Evolutionary conservation across 495 filamentous ascomycete genomes (phyloP).

Genomic region (Articulospora tetracladia): DNA sequence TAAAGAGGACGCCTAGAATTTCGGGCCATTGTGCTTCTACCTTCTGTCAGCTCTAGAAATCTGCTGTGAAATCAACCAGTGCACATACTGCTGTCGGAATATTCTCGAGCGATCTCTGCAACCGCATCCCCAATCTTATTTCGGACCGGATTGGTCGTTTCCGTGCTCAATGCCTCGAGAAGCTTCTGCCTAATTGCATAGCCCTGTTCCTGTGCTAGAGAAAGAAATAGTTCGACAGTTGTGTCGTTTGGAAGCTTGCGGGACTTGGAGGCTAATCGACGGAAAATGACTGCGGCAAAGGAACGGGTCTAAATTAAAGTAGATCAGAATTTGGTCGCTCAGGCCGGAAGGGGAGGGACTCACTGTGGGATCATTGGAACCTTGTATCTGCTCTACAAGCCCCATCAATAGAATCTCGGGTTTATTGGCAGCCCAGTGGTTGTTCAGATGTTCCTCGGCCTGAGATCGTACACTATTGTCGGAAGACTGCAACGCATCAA

Average conservation of each 20-base stretch:
- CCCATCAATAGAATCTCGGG: slow-evolving; percentile 91
- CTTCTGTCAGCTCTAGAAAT: slow-evolving; percentile 2
- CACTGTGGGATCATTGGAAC: slow-evolving; percentile 64
- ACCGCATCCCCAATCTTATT: slow-evolving; percentile 97
- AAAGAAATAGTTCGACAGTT: slow-evolving; percentile 77
- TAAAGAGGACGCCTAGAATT: slow-evolving; percentile 78
- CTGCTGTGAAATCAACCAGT: background rate
- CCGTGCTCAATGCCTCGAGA: slow-evolving; percentile 67
- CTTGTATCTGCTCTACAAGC: slow-evolving; percentile 84
- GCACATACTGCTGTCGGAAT: slow-evolving; percentile 80
- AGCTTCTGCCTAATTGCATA: slow-evolving; percentile 76
- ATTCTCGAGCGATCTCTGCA: slow-evolving; percentile 91
- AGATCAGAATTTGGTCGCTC: background rate
- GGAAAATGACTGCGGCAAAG: slow-evolving; percentile 91
- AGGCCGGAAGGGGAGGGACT: slow-evolving; percentile 26
- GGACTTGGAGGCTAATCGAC: slow-evolving; percentile 84
- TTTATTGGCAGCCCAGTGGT: slow-evolving; percentile 75
- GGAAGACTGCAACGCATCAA: slow-evolving; percentile 80
- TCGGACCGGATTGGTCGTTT: slow-evolving; percentile 66
- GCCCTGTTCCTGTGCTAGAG: slow-evolving; percentile 64
- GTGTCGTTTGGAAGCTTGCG: slow-evolving; percentile 70
- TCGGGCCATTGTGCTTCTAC: slow-evolving; percentile 87
- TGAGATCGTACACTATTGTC: slow-evolving; percentile 82
- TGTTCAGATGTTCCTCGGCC: slow-evolving; percentile 85
- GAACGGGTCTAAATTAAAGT: slow-evolving; percentile 60